phyloP scores from a whole-genome alignment of 2,329 filamentous ascomycete genomes.

The Helotiales sp. region DNA sequence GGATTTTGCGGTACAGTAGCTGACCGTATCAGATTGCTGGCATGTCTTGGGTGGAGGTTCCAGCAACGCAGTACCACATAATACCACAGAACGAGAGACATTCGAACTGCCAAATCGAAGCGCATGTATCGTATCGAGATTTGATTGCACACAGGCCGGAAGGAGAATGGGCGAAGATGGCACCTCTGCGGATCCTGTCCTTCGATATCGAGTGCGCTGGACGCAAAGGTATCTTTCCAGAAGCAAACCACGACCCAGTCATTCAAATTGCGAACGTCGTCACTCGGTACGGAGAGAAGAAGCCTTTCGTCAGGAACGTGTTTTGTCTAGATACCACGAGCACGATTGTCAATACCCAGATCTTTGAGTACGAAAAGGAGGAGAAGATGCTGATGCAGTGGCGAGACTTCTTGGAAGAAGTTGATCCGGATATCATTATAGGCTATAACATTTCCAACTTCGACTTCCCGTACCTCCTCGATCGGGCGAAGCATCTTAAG shows the following conservation, averaged over 20 bases:
- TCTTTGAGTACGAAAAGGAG: conserved; percentile 80
- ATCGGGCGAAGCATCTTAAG: conserved; percentile 83
- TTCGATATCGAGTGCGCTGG: conserved; percentile 99
- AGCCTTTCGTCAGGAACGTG: conserved; percentile 94
- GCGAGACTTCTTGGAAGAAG: conserved; percentile 85
- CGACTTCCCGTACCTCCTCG: conserved; percentile 93
- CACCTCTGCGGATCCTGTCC: conserved; percentile 85
- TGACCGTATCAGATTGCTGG: conserved; percentile 65
- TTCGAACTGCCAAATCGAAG: conserved; percentile 96
- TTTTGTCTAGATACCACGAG: conserved; percentile 94
- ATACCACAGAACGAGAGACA: conserved; percentile 67
- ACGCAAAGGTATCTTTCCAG: conserved; percentile 95
- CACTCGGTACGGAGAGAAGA: conserved; percentile 89
- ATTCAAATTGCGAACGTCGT: conserved; percentile 98
- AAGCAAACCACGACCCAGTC: conserved; percentile 86
- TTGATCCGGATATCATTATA: conserved; percentile 96
- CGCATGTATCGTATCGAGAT: conserved; percentile 77
- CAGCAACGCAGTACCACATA: conserved; percentile 70
- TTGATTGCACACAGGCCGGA: conserved; percentile 85
- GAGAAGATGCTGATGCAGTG: conserved; percentile 89
- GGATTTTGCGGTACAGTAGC: neutral
- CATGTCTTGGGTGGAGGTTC: conserved; percentile 96
- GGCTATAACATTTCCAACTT: conserved; percentile 99
- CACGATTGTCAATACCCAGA: conserved; percentile 90
- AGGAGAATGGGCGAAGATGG: conserved; percentile 98